phyloP scores from a whole-genome alignment of 306 rosid species.

The Cicer pinnatifidum region DNA sequence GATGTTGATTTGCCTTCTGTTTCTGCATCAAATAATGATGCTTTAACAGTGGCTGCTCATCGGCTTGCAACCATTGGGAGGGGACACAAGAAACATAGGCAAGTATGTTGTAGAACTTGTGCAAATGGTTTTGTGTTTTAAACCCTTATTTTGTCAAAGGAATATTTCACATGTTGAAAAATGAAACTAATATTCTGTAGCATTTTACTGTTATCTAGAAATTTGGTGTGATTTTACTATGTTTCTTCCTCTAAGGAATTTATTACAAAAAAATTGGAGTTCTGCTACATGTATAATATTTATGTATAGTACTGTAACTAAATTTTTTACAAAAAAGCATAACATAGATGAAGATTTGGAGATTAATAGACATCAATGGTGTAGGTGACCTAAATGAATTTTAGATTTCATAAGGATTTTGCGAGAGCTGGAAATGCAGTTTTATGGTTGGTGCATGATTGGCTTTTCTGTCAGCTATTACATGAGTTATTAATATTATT shows the following conservation, averaged over 20 bases:
- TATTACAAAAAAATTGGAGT: not conserved
- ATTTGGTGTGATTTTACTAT: slow-evolving; percentile 1
- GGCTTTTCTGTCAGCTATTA: slow-evolving; percentile 35
- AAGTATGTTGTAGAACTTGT: slow-evolving; percentile 53
- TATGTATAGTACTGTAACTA: not conserved
- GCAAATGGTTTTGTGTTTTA: slow-evolving; percentile 17
- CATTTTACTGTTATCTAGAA: slow-evolving; percentile 14
- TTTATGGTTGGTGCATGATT: slow-evolving; percentile 7
- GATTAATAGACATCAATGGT: slow-evolving; percentile 19
- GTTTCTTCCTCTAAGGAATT: slow-evolving; percentile 6
- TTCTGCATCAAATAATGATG: slow-evolving; percentile 58
- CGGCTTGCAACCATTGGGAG: slow-evolving; percentile 71
- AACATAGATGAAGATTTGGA: slow-evolving; percentile 32
- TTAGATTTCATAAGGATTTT: slow-evolving; percentile 18
- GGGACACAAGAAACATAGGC: slow-evolving; percentile 67
- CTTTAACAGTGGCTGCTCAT: slow-evolving; percentile 67
- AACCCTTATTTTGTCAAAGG: slow-evolving; percentile 7
- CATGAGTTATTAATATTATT: slow-evolving; percentile 29
- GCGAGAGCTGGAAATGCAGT: slow-evolving; percentile 11
- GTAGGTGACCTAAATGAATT: slow-evolving; percentile 29
- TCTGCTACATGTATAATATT: slow-evolving; percentile 8
- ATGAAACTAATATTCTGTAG: slow-evolving; percentile 4
- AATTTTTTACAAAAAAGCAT: not conserved
- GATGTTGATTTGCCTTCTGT: slow-evolving; percentile 81
- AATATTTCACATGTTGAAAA: slow-evolving; percentile 32